phyloP scores from a whole-genome alignment of 768 basidiomycete species.

The Pholiota microspora region DNA sequence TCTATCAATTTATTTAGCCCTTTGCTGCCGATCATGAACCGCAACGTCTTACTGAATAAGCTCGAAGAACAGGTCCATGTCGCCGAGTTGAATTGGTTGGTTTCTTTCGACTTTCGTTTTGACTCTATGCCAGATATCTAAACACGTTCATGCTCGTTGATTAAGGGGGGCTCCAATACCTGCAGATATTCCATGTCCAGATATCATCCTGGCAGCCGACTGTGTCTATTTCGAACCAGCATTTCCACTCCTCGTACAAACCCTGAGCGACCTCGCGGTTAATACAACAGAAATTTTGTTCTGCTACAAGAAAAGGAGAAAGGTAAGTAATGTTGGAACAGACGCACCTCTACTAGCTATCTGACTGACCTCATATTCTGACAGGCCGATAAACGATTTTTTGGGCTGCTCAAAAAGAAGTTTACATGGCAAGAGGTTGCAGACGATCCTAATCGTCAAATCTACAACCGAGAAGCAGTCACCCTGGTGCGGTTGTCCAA shows the following conservation, averaged over 20 bases:
- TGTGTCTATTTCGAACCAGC: conserved; percentile 96
- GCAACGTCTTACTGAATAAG: conserved; percentile 69
- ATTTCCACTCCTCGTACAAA: conserved; percentile 83
- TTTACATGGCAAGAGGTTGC: conserved; percentile 72
- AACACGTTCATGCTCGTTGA: conserved; percentile 5
- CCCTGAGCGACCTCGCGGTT: conserved; percentile 63
- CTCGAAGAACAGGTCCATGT: conserved; percentile 52
- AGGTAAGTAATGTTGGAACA: conserved; percentile 42
- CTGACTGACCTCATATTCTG: neutral
- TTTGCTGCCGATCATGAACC: conserved; percentile 73
- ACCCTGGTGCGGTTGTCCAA: conserved; percentile 54
- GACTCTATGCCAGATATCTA: neutral
- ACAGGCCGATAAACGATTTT: conserved; percentile 89
- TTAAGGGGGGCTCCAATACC: conserved; percentile 68
- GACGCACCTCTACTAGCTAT: neutral
- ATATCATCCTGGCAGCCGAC: conserved; percentile 86
- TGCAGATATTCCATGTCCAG: conserved; percentile 41
- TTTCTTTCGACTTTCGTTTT: conserved; percentile 1
- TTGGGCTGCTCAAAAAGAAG: conserved; percentile 70
- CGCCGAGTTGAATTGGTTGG: conserved; percentile 81
- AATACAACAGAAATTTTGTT: conserved; percentile 71
- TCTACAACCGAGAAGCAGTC: conserved; percentile 66
- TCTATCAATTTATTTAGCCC: conserved; percentile 43
- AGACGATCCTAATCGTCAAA: conserved; percentile 59
- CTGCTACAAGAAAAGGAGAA: conserved; percentile 92